These are phyloP conservation scores for Eutrema japonicum DNA, from an alignment of 345 rosid species.

Conservation along the genomic window DNA sequence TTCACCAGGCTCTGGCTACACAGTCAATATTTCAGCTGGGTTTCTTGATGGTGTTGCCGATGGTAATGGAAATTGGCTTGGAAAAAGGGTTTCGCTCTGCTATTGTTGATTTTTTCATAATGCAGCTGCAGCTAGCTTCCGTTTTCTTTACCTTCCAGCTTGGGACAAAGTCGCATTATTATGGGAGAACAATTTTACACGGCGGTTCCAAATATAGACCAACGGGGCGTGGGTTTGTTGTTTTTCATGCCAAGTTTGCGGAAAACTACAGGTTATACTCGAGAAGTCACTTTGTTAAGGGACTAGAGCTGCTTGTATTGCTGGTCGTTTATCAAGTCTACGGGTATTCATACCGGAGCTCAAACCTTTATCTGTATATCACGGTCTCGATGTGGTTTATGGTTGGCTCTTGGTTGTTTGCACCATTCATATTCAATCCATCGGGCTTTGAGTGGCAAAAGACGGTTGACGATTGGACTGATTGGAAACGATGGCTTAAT, in stretches of 20 bases:
- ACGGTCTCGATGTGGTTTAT: conserved; percentile 92
- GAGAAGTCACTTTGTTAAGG: conserved; percentile 95
- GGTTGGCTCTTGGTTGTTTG: conserved; percentile 95
- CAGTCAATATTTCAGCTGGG: conserved; percentile 91
- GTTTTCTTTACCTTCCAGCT: conserved; percentile 97
- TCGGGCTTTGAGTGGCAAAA: conserved; percentile 99
- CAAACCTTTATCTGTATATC: conserved; percentile 71
- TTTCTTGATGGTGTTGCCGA: conserved; percentile 76
- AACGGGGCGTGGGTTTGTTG: conserved; percentile 90
- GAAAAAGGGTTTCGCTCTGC: conserved; percentile 94
- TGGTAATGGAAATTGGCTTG: conserved; percentile 94
- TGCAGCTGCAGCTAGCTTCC: conserved; percentile 96
- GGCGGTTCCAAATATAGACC: conserved; percentile 90
- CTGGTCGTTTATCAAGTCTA: conserved; percentile 69
- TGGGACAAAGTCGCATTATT: conserved; percentile 91
- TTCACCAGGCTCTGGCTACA: conserved; percentile 80
- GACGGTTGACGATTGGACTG: conserved; percentile 96
- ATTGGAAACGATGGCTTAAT: conserved; percentile 98
- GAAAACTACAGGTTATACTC: conserved; percentile 90
- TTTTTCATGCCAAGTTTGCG: conserved; percentile 86
- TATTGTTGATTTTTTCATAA: conserved; percentile 77
- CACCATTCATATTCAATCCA: conserved; percentile 91
- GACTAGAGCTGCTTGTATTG: conserved; percentile 72
- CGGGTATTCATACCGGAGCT: conserved; percentile 71
- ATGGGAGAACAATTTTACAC: conserved; percentile 87